Base-by-base conservation (phyloP, 2,329 filamentous ascomycete genomes). In the Hypoxylon sp. region DNA sequence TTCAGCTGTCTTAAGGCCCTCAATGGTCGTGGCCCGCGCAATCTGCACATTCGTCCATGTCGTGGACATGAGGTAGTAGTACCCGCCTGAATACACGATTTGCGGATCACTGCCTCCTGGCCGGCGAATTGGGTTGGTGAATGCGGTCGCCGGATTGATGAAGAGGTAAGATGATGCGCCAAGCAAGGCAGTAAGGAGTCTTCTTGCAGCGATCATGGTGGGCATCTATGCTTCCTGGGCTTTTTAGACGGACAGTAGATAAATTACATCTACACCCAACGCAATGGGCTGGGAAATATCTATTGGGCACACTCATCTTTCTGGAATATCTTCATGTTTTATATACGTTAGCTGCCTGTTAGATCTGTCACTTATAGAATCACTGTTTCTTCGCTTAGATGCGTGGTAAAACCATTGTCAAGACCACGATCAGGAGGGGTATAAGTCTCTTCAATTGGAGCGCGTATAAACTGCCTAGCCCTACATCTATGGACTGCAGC, bases 61-160 rank as follows among this genome's bases (percentile, higher is more conserved):
- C 0, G 86, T 88, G 0, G 85, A 85, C 70, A 87, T 82, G 29
- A 89, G 78, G 68, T 88, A 88, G 76, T 88, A 89, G 70, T 85
- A 88, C 0, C 85, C 86, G 0, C 62, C 72, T 13, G 80, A 80
- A 59, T 82, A 88, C 0, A 83, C 82, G 5, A 88, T 82, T 66
- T 84, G 84, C 0, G 87, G 85, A 69, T 88, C 86, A 19, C 82
- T 83, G 7, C 87, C 86, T 39, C 84, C 81, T 0, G 80, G 81
- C 17, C 79, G 78, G 37, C 83, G 82, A 55, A 88, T 80, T 0
- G 86, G 85, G 65, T 88, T 88, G 35, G 83, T 84, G 69, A 82
- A 88, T 17, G 81, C 79, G 4, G 50, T 24, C 11, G 29, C 59
- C 10, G 37, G 68, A 59, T 11, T 66, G 51, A 69, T 50, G 21